Conservation (phyloP, 306 rosid genomes). For the Lablab purpureus region DNA sequence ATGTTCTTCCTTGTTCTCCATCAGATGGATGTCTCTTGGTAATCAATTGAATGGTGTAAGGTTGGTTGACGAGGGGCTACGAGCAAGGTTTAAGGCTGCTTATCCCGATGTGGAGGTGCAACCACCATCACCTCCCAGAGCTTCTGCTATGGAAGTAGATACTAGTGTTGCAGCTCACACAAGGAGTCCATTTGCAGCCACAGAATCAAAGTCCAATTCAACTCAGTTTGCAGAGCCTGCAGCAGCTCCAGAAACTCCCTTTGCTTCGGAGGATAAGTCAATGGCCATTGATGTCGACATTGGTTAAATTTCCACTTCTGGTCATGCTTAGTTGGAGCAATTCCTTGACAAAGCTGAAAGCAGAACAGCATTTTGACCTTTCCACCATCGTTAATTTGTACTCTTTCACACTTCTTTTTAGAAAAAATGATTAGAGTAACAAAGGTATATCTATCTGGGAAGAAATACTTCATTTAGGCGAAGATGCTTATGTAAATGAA, state of each 20-base stretch:
- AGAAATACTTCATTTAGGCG: conserved; percentile 31
- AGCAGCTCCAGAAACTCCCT: conserved; percentile 56
- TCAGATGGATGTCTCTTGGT: conserved; percentile 99
- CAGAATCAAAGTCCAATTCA: conserved; percentile 58
- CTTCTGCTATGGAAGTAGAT: conserved; percentile 84
- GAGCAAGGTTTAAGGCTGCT: conserved; percentile 98
- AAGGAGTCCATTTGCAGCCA: conserved; percentile 62
- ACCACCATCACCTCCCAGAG: conserved; percentile 88
- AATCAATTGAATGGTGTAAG: conserved; percentile 92
- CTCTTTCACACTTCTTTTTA: not conserved
- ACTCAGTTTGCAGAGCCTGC: conserved; percentile 60
- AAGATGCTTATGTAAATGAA: conserved; percentile 36
- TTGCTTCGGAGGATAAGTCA: conserved; percentile 66
- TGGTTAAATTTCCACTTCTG: conserved; percentile 46
- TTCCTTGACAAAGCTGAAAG: conserved; percentile 32
- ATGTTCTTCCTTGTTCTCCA: conserved; percentile 31
- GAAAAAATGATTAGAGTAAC: not conserved
- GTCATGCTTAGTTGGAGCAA: conserved; percentile 27
- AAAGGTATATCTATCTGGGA: conserved; percentile 36
- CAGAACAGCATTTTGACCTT: conserved; percentile 33
- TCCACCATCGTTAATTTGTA: conserved; percentile 8
- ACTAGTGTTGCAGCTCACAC: conserved; percentile 58
- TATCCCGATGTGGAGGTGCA: conserved; percentile 96
- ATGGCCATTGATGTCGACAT: conserved; percentile 63
- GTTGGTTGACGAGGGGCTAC: conserved; percentile 91